A percentile compares a stretch with the other conserved stretches of the same genome.
phyloP scores from a whole-genome alignment of 2,329 filamentous ascomycete genomes.

The Hypoxylon sp. region DNA sequence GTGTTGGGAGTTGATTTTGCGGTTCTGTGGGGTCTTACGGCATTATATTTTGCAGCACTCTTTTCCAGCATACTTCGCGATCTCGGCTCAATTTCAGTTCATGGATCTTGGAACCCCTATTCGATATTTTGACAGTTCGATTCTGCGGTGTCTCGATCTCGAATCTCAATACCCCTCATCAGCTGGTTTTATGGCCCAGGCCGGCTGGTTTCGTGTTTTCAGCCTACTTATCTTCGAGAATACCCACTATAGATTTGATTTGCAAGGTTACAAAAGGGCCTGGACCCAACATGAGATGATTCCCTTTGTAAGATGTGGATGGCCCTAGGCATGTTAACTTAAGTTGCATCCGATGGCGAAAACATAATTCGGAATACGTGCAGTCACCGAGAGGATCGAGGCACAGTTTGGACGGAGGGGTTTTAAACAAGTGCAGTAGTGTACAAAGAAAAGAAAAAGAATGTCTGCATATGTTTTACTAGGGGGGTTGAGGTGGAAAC shows the following conservation, averaged over 20 bases:
- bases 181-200: constrained; percentile 41
- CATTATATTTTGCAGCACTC: constrained; percentile 53
- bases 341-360: constrained; percentile 33
- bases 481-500: constrained; percentile 36
- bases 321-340: constrained; percentile 32
- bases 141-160: constrained; percentile 51
- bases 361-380: constrained; percentile 34
- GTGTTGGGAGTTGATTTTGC: constrained; percentile 52
- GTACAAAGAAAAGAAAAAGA: constrained; percentile 48
- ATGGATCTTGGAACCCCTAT: constrained; percentile 46
- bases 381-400: constrained; percentile 24
- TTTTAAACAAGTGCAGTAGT: constrained; percentile 39
- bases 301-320: constrained; percentile 54
- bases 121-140: constrained; percentile 45
- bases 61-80: constrained; percentile 49
- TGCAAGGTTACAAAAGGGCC: constrained; percentile 50
- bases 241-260: constrained; percentile 57
- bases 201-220: constrained; percentile 48
- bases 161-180: constrained; percentile 51
- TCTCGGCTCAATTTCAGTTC: constrained; percentile 51
- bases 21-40: constrained; percentile 46
- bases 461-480: constrained; percentile 40
- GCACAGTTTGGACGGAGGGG: constrained; percentile 31
- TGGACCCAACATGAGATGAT: constrained; percentile 48
- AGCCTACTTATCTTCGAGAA: constrained; percentile 51